phyloP scores from a whole-genome alignment of 805 yeast genomes.

The Starmerella floricola region DNA sequence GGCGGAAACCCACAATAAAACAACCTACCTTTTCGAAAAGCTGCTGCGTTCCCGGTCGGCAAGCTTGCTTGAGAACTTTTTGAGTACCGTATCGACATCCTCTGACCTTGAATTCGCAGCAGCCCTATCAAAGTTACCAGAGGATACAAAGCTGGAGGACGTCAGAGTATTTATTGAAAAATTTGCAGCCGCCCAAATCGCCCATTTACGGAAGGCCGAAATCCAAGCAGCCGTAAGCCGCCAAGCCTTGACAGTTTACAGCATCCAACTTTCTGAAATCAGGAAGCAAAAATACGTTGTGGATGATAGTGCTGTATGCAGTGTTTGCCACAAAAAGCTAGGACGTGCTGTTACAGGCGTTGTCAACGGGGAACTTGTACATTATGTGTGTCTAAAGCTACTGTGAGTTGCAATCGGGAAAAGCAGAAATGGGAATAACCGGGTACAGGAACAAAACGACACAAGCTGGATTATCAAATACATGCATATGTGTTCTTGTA shows the following conservation, averaged over 20 bases:
- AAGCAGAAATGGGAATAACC: no score
- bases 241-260: slow-evolving; percentile 15
- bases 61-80: background rate
- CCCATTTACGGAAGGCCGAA: background rate
- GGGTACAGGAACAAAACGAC: no score
- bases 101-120: background rate
- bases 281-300: slow-evolving; percentile 6
- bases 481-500: no score
- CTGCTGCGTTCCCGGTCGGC: background rate
- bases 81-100: background rate
- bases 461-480: no score
- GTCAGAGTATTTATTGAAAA: slow-evolving; percentile 4
- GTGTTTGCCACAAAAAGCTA: slow-evolving; percentile 18
- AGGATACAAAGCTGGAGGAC: background rate
- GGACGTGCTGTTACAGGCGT: slow-evolving; percentile 19
- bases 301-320: slow-evolving; percentile 10
- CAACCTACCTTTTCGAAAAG: slow-evolving; percentile 13
- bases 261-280: slow-evolving; percentile 5
- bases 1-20: slow-evolving; percentile 35
- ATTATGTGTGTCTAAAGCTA: slow-evolving; percentile 15
- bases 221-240: slow-evolving; percentile 7
- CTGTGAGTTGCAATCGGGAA: background rate
- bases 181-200: background rate
- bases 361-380: slow-evolving; percentile 7
- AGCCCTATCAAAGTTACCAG: slow-evolving; percentile 4